Evolutionary conservation across 2,329 filamentous ascomycete species (phyloP), one percentile per base, ranked within the genome.

Genomic region (Hypoxylon sp.): DNA sequence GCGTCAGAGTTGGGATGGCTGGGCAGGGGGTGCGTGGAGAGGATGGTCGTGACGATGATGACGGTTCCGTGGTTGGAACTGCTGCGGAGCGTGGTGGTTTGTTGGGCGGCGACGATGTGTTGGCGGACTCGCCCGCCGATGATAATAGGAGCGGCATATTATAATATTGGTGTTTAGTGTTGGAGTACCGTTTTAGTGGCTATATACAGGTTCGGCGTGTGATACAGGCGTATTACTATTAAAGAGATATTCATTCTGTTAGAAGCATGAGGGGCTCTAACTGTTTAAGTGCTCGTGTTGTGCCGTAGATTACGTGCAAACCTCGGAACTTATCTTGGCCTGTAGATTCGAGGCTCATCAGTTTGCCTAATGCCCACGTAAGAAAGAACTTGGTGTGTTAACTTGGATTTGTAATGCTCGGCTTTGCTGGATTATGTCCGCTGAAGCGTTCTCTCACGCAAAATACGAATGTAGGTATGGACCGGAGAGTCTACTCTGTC

Each of bases 21-120:
- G 81, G 74, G 80, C 81, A 52, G 78, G 82, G 67, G 75, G 34
- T 76, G 76, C 21, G 79, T 78, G 61, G 74, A 74, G 14, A 78
- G 75, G 70, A 77, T 72, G 61, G 74, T 9, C 65, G 32, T 17
- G 53, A 38, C 2, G 61, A 25, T 0, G 72, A 67, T 3, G 63
- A 51, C 5, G 69, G 56, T 23, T 9, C 53, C 5, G 55, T 25
- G 25, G 13, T 25, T 10, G 64, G 21, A 3, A 60, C 21, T 0
- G 58, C n/a, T 2, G 68, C 61, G 2, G 73, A 74, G 55, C 65
- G 70, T 11, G 61, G 65, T 9, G 73, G 71, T 14, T 63, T 74
- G 36, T 60, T 76, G 23, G 65, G 60, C 3, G 60, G 45, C 2
- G 66, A 52, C 11, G 55, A 67, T 17, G 64, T 41, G 32, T 38